Evolutionary conservation across 257 asterid genomes (phyloP).

Genomic region (Jaltomata sinuosa): DNA sequence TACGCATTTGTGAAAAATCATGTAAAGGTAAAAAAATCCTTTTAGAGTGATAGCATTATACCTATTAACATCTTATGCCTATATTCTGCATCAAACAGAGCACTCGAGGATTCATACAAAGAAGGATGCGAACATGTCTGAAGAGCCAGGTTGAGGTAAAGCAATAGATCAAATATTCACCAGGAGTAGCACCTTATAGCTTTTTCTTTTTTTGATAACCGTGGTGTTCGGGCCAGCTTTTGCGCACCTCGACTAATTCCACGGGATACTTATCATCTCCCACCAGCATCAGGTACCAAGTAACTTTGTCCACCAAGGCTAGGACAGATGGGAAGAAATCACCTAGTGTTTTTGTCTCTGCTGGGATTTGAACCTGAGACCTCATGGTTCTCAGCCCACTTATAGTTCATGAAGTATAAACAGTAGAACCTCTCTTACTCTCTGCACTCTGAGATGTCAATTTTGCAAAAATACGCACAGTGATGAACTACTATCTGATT

Average conservation of each 20-base stretch:
- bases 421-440: neutral
- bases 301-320: too few relatives aligned
- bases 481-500: conserved; percentile 3
- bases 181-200: neutral
- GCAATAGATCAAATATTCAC: neutral
- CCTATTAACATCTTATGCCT: conserved; percentile 5
- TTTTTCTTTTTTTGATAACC: too few relatives aligned
- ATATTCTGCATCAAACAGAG: conserved; percentile 41
- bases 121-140: conserved; percentile 74
- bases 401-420: neutral
- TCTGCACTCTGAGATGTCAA: neutral
- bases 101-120: conserved; percentile 67
- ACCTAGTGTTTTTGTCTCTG: too few relatives aligned
- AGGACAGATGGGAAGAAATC: too few relatives aligned
- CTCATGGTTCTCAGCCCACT: too few relatives aligned
- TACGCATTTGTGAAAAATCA: conserved; percentile 65
- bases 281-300: too few relatives aligned
- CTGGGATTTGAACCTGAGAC: too few relatives aligned
- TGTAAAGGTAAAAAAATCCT: conserved; percentile 58
- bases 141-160: conserved; percentile 62
- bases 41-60: conserved; percentile 10
- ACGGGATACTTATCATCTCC: too few relatives aligned
- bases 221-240: too few relatives aligned
- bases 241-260: too few relatives aligned
- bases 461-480: neutral